Evolutionary conservation across 2,329 filamentous ascomycete genomes (phyloP), one percentile per base, ranked within the genome.

Genomic region (Mollisia scopiformis): DNA sequence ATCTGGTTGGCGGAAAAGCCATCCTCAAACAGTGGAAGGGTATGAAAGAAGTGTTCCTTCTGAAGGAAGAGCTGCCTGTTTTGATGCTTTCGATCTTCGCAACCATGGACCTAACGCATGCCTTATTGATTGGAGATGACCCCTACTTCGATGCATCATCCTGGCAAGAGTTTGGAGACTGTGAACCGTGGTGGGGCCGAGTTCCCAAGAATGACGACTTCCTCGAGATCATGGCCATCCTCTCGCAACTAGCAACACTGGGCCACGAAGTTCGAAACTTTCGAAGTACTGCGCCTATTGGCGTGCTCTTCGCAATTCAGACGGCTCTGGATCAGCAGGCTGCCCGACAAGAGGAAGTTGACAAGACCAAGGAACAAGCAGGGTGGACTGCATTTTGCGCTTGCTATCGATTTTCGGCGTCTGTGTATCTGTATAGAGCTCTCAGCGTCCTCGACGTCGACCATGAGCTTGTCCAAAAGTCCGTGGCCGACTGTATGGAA

Each of bases 1-100:
- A 70, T 58, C 55, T 71, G 1, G 59, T 69, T 2, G 69, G 68
- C 33, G 68, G 68, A 16, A 69, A 69, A 53, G 68, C 69, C 2
- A 70, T 69, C 28, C 57, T 71, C 27, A 69, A 66, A 37, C 67
- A 70, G 55, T 70, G 69, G 69, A 67, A 58, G 30, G 67, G 68
- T 6, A 62, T 66, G 51, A 61, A 58, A 30, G 63, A 61, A 5
- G 66, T 69, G 8, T 64, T 71, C 25, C 57, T 65, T 11, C 35
- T 51, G 27, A 69, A 69, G 30, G 37, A 59, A 25, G 67, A 71
- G 25, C 54, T 71, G 10, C 69, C 69, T 3, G 72, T 77, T 11
- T 69, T 80, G 65, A 75, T 80, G 49, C 58, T 80, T 6, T 79
- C 78, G 0, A 77, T 79, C 51, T 80, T 80, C 49, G 74, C 74